These are phyloP conservation scores for Debaryomyces coudertii DNA, from an alignment of 1,139 yeast species.

Conservation along the genomic window DNA sequence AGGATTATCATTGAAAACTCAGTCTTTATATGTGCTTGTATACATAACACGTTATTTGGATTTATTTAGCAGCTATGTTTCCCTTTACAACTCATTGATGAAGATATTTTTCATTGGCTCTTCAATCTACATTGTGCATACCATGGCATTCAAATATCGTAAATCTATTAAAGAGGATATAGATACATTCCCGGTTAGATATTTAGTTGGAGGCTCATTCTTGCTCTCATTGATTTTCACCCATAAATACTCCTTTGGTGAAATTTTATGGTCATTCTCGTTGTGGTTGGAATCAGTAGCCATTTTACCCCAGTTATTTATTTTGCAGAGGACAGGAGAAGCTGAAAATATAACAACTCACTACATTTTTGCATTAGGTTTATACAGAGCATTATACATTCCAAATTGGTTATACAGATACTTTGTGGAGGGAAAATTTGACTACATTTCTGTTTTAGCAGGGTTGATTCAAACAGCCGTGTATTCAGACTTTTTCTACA, in stretches of 20 bases:
- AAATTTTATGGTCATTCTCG: constrained; percentile 75
- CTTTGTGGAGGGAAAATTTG: constrained; percentile 66
- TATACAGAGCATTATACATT: constrained; percentile 84
- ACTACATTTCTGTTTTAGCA: constrained; percentile 70
- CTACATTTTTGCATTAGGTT: constrained; percentile 90
- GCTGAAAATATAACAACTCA: constrained; percentile 88
- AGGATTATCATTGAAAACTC: constrained; percentile 91
- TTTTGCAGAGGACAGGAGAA: constrained; percentile 87
- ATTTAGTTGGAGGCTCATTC: constrained; percentile 66
- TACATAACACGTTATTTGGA: constrained; percentile 81
- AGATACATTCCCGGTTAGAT: constrained; percentile 79
- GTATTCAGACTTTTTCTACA: constrained; percentile 93
- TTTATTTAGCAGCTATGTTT: constrained; percentile 58
- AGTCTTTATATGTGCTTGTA: constrained; percentile 75
- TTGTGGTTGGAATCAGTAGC: constrained; percentile 91
- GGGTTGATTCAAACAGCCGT: constrained; percentile 85
- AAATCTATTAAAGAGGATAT: constrained; percentile 52
- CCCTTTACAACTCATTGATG: constrained; percentile 78
- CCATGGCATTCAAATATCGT: constrained; percentile 67
- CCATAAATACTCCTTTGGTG: constrained; percentile 61
- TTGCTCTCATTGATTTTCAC: constrained; percentile 68
- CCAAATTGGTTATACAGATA: constrained; percentile 96
- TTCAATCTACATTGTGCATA: constrained; percentile 72
- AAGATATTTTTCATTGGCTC: constrained; percentile 78
- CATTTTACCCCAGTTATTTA: constrained; percentile 86